Percentiles rank a stretch among this genome's conserved stretches.
Conservation (phyloP, 179 eudicot species). For the Drosera spatulata region DNA sequence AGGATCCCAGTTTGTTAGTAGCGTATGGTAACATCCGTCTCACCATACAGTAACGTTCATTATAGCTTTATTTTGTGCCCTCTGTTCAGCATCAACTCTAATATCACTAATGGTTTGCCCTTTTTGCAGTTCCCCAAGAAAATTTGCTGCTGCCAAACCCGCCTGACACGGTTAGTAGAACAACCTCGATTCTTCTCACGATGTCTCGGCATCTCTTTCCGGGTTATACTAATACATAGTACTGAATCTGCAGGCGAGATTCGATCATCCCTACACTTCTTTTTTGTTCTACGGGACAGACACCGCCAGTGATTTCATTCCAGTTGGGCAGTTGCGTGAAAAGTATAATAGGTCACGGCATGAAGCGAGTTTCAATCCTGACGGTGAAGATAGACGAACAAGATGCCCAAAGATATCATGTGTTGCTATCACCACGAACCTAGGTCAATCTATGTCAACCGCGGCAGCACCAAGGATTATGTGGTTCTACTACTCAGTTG, state of each 20-base stretch:
- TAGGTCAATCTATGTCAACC: no score
- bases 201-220: background rate
- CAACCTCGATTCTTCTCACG: background rate
- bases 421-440: no score
- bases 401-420: conserved; percentile 13
- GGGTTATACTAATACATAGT: background rate
- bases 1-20: conserved; percentile 68
- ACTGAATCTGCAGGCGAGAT: conserved; percentile 43
- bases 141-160: conserved; percentile 59
- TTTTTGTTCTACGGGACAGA: conserved; percentile 81
- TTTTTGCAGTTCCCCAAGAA: conserved; percentile 75
- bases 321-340: conserved; percentile 78
- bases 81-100: background rate
- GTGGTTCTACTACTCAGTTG: no score
- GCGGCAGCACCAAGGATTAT: no score
- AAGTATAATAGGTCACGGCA: conserved; percentile 77
- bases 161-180: conserved; percentile 55
- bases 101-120: background rate
- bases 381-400: conserved; percentile 37
- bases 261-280: conserved; percentile 87
- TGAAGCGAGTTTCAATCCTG: conserved; percentile 53
- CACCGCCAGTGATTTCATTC: conserved; percentile 87
- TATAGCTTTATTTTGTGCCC: no score
- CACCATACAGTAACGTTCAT: background rate
- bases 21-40: conserved; percentile 57